These are phyloP conservation scores for Sugiyamaella castrensis DNA, from an alignment of 1,139 yeast species.

Conservation along the genomic window DNA sequence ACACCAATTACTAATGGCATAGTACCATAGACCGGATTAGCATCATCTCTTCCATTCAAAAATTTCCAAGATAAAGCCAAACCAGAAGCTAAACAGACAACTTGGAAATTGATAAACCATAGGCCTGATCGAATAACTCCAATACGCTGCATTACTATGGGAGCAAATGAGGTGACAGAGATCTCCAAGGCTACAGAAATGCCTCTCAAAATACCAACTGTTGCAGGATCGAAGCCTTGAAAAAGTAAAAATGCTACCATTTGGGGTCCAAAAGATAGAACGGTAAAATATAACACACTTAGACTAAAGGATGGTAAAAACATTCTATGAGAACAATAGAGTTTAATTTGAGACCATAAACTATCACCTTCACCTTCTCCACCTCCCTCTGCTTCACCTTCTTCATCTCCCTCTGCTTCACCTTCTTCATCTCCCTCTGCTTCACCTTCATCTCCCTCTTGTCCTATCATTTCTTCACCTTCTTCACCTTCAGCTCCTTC, in stretches of 20 bases:
- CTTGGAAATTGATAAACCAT: slow-evolving; percentile 30
- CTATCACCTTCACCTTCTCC: too few species aligned
- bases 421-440: too few species aligned
- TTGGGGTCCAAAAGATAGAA: slow-evolving; percentile 39
- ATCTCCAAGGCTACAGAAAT: slow-evolving; percentile 35
- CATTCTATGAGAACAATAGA: slow-evolving; percentile 49
- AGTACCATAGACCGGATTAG: slow-evolving; percentile 9
- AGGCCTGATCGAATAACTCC: slow-evolving; percentile 37
- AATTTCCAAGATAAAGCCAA: slow-evolving; percentile 9
- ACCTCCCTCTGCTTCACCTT: too few species aligned
- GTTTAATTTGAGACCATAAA: slow-evolving; percentile 28
- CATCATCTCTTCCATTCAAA: slow-evolving; percentile 1
- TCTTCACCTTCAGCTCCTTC: not conserved
- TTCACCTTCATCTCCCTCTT: too few species aligned
- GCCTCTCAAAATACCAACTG: slow-evolving; percentile 35
- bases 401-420: too few species aligned
- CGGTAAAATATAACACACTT: slow-evolving; percentile 37
- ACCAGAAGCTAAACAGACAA: slow-evolving; percentile 22
- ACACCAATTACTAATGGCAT: slow-evolving; percentile 27
- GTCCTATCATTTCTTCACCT: too few species aligned
- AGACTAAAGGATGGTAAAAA: slow-evolving; percentile 46
- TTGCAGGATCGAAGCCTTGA: slow-evolving; percentile 32
- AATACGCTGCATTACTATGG: slow-evolving; percentile 25
- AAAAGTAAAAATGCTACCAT: slow-evolving; percentile 36
- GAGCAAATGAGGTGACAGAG: slow-evolving; percentile 35